These are phyloP conservation scores for Kwoniella dejecticola DNA, from an alignment of 768 basidiomycete genomes.

Conservation along the genomic window DNA sequence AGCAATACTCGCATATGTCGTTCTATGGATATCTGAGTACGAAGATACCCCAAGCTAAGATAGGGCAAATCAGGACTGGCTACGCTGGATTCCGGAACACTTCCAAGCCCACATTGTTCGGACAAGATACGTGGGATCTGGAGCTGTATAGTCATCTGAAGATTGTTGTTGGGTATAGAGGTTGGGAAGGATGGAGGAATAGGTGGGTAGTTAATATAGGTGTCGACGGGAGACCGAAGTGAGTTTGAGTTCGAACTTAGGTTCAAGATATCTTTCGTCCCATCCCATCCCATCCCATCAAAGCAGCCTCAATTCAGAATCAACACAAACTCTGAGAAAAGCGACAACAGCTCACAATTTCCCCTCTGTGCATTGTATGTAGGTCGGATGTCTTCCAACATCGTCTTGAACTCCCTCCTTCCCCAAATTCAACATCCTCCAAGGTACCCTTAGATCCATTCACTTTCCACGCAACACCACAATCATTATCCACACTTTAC, in stretches of 20 bases:
- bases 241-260: constrained; percentile 3
- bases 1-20: constrained; percentile 58
- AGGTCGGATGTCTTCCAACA: constrained; percentile 93
- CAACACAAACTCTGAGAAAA: too few relatives aligned
- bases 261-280: too few relatives aligned
- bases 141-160: constrained; percentile 78
- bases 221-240: constrained; percentile 65
- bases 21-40: constrained; percentile 75
- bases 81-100: constrained; percentile 90
- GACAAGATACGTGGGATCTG: constrained; percentile 80
- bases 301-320: too few relatives aligned
- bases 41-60: constrained; percentile 67
- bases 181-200: constrained; percentile 72
- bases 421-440: constrained; percentile 33
- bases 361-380: neutral
- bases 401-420: constrained; percentile 60
- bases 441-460: constrained; percentile 55
- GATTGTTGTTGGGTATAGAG: constrained; percentile 74
- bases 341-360: too few relatives aligned
- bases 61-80: constrained; percentile 73
- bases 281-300: too few relatives aligned
- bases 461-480: constrained; percentile 26
- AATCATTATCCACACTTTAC: constrained; percentile 58
- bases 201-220: constrained; percentile 95
- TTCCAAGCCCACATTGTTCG: constrained; percentile 80